Conservation (phyloP, 306 rosid genomes). For the Vigna angularis region DNA sequence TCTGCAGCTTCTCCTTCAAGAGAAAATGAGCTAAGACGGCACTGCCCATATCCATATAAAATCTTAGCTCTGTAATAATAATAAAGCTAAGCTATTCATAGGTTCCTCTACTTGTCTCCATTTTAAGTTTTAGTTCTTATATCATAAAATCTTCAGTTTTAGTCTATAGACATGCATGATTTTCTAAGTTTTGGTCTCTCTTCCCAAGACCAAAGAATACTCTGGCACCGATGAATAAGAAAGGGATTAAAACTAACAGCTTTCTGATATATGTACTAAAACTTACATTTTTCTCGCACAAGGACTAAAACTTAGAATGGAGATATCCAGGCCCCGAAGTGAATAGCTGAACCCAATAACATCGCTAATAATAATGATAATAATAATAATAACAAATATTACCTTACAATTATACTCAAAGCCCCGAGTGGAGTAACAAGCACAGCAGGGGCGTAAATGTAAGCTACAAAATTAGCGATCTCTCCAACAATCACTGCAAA, state of each 20-base stretch:
- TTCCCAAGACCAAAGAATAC: background rate
- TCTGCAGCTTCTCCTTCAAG: slow-evolving; percentile 81
- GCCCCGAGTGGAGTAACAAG: slow-evolving; percentile 96
- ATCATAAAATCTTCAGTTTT: background rate
- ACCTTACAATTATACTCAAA: slow-evolving; percentile 92
- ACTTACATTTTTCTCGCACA: background rate
- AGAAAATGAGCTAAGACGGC: slow-evolving; percentile 89
- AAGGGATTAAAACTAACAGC: background rate
- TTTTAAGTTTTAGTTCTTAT: background rate
- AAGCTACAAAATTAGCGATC: slow-evolving; percentile 83
- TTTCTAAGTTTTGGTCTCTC: background rate
- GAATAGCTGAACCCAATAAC: background rate
- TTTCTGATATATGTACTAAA: background rate
- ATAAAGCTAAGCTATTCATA: background rate
- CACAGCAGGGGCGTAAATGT: slow-evolving; percentile 83
- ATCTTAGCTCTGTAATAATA: background rate
- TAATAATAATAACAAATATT: background rate
- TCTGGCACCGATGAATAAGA: background rate
- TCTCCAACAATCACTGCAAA: slow-evolving; percentile 84
- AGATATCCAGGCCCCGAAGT: background rate
- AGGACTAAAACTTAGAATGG: background rate
- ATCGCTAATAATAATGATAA: background rate
- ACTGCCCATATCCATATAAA: slow-evolving; percentile 55
- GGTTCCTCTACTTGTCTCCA: background rate
- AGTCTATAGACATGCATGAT: background rate